Base-by-base conservation (phyloP, 75 land plant genomes). In the Cunninghamia lanceolata region DNA sequence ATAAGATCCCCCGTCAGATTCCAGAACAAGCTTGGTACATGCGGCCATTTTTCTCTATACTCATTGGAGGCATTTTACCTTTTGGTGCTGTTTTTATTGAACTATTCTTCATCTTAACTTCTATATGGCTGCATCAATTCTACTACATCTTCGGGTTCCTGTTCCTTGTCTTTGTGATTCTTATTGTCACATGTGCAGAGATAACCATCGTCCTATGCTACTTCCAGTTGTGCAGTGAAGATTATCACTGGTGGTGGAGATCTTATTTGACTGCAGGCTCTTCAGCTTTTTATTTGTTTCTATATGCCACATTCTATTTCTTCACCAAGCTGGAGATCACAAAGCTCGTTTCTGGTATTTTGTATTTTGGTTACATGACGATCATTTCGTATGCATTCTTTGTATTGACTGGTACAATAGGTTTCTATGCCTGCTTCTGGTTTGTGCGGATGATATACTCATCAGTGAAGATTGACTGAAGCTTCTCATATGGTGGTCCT, bases 81-180 rank as follows among this genome's bases (percentile, higher is more conserved):
- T 96, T 96, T 88, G 97, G 99, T 6, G 97, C 94, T 2, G 93
- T 96, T 38, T 96, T 96, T 85, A 95, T 94, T 38, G 92, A 92
- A 85, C 92, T 96, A 36, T 97, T 97, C 89, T 97, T 96, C 92
- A 97, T 97, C 86, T 92, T 97, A 83, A 93, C 98, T 7, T 94
- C 96, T 15, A 93, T 97, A 74, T 97, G 99, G 99, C 80, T 97
- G 83, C 92, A 96, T 46, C 96, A 94, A 85, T 97, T 97, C 92
- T 97, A 97, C 85, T 97, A 96, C 93, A 94, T 97, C 47, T 97
- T 97, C 68, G 99, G 99, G n/a, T 97, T 97, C 91, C 92, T 96
- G 68, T 94, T 96, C 93, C 90, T 96, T 82, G 98, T 94, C 84
- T 96, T 97, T 86, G 35, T 96, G 74, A 94, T 97, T 63, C 93